phyloP scores from a whole-genome alignment of 2,329 filamentous ascomycete species.

The Hortaea sp. region DNA sequence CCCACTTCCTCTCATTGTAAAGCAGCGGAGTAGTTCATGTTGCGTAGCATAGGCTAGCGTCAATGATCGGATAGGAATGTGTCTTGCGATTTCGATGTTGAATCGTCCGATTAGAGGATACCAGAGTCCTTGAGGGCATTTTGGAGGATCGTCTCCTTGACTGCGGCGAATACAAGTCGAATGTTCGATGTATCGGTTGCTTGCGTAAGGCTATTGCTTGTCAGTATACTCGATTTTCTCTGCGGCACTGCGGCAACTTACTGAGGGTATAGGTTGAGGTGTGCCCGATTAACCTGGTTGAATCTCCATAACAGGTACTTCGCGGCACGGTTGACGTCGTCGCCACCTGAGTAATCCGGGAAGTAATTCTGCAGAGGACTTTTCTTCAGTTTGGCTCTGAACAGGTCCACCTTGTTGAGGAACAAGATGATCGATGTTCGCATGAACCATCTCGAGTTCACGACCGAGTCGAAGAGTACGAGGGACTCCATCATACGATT shows the following conservation, averaged over 20 bases:
- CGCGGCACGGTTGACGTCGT: constrained; percentile 94
- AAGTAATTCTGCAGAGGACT: constrained; percentile 93
- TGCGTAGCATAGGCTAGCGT: no score
- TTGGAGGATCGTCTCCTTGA: constrained; percentile 97
- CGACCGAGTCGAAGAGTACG: constrained; percentile 92
- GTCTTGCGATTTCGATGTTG: no score
- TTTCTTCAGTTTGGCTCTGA: constrained; percentile 84
- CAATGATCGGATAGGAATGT: no score
- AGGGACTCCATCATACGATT: constrained; percentile 99
- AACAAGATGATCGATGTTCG: constrained; percentile 97
- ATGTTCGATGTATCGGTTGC: constrained; percentile 98
- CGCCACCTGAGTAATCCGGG: constrained; percentile 92
- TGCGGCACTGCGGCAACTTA: constrained; percentile 42
- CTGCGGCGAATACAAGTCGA: constrained; percentile 90
- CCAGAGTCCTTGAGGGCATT: constrained; percentile 97
- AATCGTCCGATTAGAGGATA: constrained; percentile 50
- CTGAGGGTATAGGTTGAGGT: constrained; percentile 96
- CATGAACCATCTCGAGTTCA: constrained; percentile 99
- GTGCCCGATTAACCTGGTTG: constrained; percentile 94
- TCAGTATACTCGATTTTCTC: not conserved
- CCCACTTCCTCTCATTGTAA: not conserved
- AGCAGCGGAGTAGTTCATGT: not conserved
- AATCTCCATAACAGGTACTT: constrained; percentile 98
- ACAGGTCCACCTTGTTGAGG: constrained; percentile 97
- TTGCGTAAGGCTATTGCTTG: constrained; percentile 69